A percentile compares a stretch with the other conserved stretches of the same genome.
Evolutionary conservation across 1,139 yeast genomes (phyloP).

Genomic region (Casaregolazyma suthepensis): DNA sequence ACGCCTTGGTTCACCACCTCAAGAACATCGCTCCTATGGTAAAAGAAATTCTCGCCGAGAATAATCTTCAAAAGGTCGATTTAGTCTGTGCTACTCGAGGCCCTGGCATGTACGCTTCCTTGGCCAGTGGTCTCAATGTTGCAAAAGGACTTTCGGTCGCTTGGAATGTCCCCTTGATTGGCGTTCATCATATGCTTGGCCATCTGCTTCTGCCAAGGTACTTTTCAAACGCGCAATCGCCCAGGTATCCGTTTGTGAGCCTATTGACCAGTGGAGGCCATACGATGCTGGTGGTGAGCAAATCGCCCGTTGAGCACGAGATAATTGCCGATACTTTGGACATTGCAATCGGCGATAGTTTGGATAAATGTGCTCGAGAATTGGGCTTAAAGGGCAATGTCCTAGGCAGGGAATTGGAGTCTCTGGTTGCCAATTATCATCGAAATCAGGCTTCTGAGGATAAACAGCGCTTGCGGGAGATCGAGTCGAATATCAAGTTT

Average conservation of each 20-base stretch:
- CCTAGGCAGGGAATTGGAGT: constrained; percentile 80
- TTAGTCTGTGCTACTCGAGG: constrained; percentile 88
- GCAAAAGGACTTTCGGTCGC: constrained; percentile 83
- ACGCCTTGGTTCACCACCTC: constrained; percentile 79
- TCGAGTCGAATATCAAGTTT: constrained; percentile 32
- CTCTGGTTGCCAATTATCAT: constrained; percentile 40
- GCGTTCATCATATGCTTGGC: constrained; percentile 96
- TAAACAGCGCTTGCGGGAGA: background rate
- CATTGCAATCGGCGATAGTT: constrained; percentile 88
- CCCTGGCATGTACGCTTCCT: constrained; percentile 93
- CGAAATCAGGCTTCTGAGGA: constrained; percentile 6
- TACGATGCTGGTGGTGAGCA: constrained; percentile 74
- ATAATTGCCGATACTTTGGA: constrained; percentile 73
- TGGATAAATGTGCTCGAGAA: constrained; percentile 88
- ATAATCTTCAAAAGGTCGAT: constrained; percentile 49
- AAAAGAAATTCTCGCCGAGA: constrained; percentile 31
- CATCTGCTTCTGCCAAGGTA: constrained; percentile 69
- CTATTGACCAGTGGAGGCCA: constrained; percentile 92
- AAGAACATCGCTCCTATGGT: constrained; percentile 45
- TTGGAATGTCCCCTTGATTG: constrained; percentile 69
- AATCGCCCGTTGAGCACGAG: constrained; percentile 56
- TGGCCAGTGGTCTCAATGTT: constrained; percentile 73
- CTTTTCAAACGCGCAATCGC: constrained; percentile 39
- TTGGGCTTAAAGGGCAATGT: constrained; percentile 74
- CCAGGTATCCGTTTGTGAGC: constrained; percentile 72